phyloP scores from a whole-genome alignment of 306 rosid genomes.

The Pyrus betulifolia region DNA sequence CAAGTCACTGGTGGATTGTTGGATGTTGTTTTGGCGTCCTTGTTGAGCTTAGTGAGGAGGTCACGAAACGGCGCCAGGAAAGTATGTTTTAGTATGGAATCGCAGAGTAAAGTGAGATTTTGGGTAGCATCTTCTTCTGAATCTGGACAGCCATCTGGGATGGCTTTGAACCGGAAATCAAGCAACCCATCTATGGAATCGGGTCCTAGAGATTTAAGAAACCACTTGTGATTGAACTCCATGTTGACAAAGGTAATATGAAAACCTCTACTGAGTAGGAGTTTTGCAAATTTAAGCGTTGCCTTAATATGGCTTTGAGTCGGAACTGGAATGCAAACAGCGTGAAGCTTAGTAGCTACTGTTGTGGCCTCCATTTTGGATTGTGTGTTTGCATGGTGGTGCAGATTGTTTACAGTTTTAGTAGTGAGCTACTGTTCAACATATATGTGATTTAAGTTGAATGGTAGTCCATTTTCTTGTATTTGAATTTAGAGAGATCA shows the following conservation, averaged over 20 bases:
- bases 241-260: conserved; percentile 6
- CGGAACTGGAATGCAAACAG: background rate
- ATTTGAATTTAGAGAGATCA: no score
- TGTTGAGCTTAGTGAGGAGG: background rate
- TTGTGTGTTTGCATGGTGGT: no score
- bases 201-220: background rate
- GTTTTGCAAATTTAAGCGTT: background rate
- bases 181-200: background rate
- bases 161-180: background rate
- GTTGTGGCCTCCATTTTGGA: background rate
- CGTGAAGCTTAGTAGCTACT: background rate
- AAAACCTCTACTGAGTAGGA: conserved; percentile 6
- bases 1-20: conserved; percentile 1
- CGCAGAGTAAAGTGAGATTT: background rate
- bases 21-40: background rate
- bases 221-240: conserved; percentile 13
- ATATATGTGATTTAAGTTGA: no score
- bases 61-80: background rate
- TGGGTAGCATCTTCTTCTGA: background rate
- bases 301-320: conserved; percentile 7
- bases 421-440: no score
- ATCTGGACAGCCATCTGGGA: background rate
- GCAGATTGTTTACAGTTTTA: no score
- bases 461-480: no score
- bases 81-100: background rate